Percentiles rank a stretch among this genome's conserved stretches.
These are phyloP conservation scores for Tritrichomonas musculus DNA, from an alignment of 208 protist species.

Conservation along the genomic window DNA sequence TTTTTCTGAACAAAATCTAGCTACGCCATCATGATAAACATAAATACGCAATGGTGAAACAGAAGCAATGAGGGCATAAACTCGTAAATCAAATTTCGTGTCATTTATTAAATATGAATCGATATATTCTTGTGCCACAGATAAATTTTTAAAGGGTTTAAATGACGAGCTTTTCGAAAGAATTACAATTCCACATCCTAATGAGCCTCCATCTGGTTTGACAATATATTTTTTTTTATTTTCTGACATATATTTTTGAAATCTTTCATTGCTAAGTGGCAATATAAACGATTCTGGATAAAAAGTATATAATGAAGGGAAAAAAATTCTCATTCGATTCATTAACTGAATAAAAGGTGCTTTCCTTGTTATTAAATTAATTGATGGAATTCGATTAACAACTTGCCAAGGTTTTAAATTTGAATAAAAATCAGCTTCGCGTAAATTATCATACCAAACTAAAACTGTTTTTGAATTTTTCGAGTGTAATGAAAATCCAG, in stretches of 20 bases:
- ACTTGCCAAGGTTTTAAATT: not conserved
- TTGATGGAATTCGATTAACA: conserved; percentile 21
- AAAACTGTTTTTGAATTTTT: not conserved
- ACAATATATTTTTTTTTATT: not conserved
- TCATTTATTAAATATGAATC: not conserved
- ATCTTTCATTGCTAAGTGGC: not conserved
- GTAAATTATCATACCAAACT: not conserved
- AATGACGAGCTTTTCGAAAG: not conserved
- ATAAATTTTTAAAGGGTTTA: not conserved
- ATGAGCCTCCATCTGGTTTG: not conserved
- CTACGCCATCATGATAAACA: not conserved
- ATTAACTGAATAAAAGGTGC: not conserved
- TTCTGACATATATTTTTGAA: not conserved
- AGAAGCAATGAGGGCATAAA: not conserved
- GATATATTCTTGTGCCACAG: not conserved
- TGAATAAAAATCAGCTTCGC: not conserved
- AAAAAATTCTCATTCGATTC: not conserved
- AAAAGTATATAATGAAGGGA: not conserved
- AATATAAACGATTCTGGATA: not conserved
- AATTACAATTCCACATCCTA: not conserved
- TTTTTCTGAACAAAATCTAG: not conserved
- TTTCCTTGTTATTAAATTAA: not conserved
- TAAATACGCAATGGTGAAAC: not conserved
- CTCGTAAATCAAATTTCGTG: not conserved
- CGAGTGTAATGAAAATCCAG: too few relatives aligned